A percentile compares a stretch with the other conserved stretches of the same genome.
Conservation (phyloP, 1,139 yeast genomes). For the Saccharomycopsis phalli region DNA sequence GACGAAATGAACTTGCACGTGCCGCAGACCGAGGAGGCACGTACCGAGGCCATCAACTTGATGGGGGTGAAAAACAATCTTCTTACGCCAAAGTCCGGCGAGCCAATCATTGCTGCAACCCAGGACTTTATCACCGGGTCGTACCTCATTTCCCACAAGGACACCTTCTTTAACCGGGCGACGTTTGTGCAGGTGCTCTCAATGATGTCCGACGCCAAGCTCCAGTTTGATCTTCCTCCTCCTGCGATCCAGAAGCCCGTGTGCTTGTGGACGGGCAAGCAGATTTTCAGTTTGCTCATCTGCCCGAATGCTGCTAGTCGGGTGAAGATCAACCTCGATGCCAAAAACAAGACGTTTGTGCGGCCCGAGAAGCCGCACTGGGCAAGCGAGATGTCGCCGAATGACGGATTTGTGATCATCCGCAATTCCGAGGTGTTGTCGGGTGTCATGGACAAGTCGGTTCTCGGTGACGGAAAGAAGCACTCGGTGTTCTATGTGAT, state of each 20-base stretch:
- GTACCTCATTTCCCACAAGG: conserved; percentile 84
- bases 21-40: conserved; percentile 97
- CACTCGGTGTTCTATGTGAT: conserved; percentile 95
- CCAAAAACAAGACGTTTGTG: conserved; percentile 80
- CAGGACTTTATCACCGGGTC: conserved; percentile 99
- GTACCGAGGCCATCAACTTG: conserved; percentile 93
- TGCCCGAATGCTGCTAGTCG: conserved; percentile 69
- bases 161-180: conserved; percentile 85
- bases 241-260: conserved; percentile 90
- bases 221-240: conserved; percentile 89
- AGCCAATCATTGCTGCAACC: conserved; percentile 98
- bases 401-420: conserved; percentile 88
- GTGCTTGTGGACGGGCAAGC: conserved; percentile 95
- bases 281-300: conserved; percentile 79
- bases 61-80: conserved; percentile 97
- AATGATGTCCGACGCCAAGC: conserved; percentile 92
- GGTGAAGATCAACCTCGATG: conserved; percentile 84
- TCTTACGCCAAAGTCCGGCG: conserved; percentile 95
- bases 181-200: conserved; percentile 72
- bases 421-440: conserved; percentile 83
- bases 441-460: conserved; percentile 96
- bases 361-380: conserved; percentile 59
- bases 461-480: conserved; percentile 96
- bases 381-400: conserved; percentile 94
- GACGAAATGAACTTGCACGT: conserved; percentile 99